Evolutionary conservation across 176 grass and related monocot species (phyloP).

Genomic region (Miscanthus lutarioriparius): DNA sequence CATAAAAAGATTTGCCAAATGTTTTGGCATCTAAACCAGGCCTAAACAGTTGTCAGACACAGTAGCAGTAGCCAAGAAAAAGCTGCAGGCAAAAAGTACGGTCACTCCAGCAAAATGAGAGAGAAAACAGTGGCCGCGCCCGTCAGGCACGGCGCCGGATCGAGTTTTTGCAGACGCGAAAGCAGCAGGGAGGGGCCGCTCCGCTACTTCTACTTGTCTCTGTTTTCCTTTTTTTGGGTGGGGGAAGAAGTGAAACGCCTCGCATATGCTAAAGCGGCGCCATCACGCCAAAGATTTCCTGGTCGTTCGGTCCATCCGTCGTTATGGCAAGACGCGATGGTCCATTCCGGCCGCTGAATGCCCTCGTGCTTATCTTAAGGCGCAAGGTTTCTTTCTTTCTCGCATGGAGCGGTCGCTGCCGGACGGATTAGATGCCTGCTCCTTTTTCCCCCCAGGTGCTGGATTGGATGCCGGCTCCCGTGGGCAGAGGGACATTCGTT

Average conservation of each 20-base stretch:
- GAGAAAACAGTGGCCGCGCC: not conserved
- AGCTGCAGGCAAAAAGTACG: constrained; percentile 13
- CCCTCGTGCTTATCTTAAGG: constrained; percentile 25
- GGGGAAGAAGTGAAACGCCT: not conserved
- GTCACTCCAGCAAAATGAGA: not conserved
- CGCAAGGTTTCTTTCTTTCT: constrained; percentile 6
- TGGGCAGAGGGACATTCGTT: not conserved
- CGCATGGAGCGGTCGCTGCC: not conserved
- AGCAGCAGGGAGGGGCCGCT: no score
- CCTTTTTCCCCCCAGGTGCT: not conserved
- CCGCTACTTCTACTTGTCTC: no score
- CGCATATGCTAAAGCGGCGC: not conserved
- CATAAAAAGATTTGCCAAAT: no score
- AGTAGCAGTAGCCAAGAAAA: not conserved
- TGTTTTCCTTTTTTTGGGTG: not conserved
- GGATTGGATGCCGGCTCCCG: not conserved
- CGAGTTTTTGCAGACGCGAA: not conserved
- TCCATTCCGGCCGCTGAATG: not conserved
- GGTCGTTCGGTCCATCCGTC: not conserved
- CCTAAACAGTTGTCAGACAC: not conserved
- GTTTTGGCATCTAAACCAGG: no score
- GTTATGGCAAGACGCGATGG: not conserved
- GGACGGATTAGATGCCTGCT: not conserved
- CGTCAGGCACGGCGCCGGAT: not conserved
- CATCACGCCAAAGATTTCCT: not conserved